Percentiles rank a stretch among this genome's conserved stretches.
Evolutionary conservation across 768 basidiomycete species (phyloP).

Genomic region (Steccherinum ochraceum): DNA sequence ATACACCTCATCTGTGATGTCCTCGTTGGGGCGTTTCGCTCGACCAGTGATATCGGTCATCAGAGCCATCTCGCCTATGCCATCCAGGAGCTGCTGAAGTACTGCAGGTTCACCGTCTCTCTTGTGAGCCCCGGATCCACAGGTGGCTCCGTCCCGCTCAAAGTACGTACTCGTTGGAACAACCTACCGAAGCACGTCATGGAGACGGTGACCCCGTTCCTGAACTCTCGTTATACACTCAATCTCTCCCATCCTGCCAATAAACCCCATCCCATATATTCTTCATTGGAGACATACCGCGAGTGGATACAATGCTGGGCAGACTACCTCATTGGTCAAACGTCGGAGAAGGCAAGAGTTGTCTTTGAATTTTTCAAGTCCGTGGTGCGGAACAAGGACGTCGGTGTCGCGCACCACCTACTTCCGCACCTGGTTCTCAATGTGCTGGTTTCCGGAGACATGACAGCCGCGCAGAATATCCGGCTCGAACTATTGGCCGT

Average conservation of each 20-base stretch:
- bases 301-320: conserved; percentile 97
- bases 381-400: conserved; percentile 81
- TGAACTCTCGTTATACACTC: conserved; percentile 57
- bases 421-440: conserved; percentile 90
- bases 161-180: conserved; percentile 73
- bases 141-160: conserved; percentile 45
- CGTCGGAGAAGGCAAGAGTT: conserved; percentile 45
- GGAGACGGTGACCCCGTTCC: conserved; percentile 80
- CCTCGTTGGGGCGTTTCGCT: conserved; percentile 84
- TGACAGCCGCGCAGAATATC: conserved; percentile 57
- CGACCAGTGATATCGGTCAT: conserved; percentile 90
- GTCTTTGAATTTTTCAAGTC: conserved; percentile 79
- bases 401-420: conserved; percentile 86
- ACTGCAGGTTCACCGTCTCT: conserved; percentile 81
- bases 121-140: conserved; percentile 51
- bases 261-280: conserved; percentile 72
- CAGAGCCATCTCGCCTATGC: conserved; percentile 85
- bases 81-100: conserved; percentile 84
- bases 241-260: conserved; percentile 24
- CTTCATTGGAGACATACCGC: conserved; percentile 70
- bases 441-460: conserved; percentile 69
- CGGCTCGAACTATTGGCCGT: conserved; percentile 73
- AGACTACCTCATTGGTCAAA: conserved; percentile 65
- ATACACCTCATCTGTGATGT: conserved; percentile 81
- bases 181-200: conserved; percentile 74